phyloP scores from a whole-genome alignment of 345 rosid genomes.

The Streptanthus diversifolius region DNA sequence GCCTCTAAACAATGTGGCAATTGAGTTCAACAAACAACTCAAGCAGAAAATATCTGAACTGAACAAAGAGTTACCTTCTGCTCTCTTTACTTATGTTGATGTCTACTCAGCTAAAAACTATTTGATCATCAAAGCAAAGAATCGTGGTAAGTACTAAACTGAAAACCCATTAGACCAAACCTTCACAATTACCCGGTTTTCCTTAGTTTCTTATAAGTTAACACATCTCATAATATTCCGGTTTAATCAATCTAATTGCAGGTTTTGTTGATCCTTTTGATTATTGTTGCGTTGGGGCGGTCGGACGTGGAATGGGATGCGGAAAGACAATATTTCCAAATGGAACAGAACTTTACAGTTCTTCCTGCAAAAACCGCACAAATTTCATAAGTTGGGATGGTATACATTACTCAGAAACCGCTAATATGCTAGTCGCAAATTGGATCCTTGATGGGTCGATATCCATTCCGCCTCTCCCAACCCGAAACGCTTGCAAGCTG shows the following conservation, averaged over 20 bases:
- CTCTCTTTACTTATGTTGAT: slow-evolving; percentile 61
- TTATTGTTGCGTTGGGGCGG: slow-evolving; percentile 66
- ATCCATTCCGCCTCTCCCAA: slow-evolving; percentile 43
- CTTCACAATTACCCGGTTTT: neutral
- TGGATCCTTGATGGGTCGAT: slow-evolving; percentile 48
- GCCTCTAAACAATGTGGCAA: slow-evolving; percentile 54
- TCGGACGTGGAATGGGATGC: slow-evolving; percentile 61
- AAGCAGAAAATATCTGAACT: slow-evolving; percentile 41
- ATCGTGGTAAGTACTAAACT: slow-evolving; percentile 42
- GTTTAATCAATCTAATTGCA: slow-evolving; percentile 24
- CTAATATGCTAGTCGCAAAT: slow-evolving; percentile 47
- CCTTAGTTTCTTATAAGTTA: neutral
- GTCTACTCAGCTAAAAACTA: slow-evolving; percentile 60
- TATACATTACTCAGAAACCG: slow-evolving; percentile 61
- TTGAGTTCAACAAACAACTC: slow-evolving; percentile 67
- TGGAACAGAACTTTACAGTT: slow-evolving; percentile 58
- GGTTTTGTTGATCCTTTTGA: slow-evolving; percentile 63
- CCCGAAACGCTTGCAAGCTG: slow-evolving; percentile 20
- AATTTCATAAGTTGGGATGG: slow-evolving; percentile 79
- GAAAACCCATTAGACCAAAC: neutral
- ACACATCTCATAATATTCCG: neutral
- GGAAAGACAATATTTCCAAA: slow-evolving; percentile 56
- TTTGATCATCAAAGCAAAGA: slow-evolving; percentile 46
- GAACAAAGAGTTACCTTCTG: slow-evolving; percentile 41
- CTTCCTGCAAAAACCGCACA: slow-evolving; percentile 53